Conservation (phyloP, 1,284 basidiomycete genomes). For the Thecaphora frezii region DNA sequence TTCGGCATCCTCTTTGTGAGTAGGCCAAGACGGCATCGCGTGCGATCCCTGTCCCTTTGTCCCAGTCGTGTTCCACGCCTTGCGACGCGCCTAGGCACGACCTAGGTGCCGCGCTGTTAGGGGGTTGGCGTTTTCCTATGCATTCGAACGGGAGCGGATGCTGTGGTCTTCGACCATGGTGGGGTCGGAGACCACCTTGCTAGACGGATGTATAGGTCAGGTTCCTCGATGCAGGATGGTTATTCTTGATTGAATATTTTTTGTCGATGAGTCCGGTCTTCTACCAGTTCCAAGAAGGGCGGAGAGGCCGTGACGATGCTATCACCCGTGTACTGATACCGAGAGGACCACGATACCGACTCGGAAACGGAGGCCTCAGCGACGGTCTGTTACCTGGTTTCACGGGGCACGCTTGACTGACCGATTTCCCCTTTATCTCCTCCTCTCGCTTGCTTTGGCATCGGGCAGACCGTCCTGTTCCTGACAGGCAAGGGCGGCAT, state of each 20-base stretch:
- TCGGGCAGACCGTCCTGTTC: slow-evolving; percentile 47
- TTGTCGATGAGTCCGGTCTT: background rate
- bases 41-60: no score
- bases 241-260: background rate
- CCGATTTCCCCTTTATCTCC: background rate
- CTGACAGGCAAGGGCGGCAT: slow-evolving; percentile 53
- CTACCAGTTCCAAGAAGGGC: background rate
- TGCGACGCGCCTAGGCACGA: no score
- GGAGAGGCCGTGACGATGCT: background rate
- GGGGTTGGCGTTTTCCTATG: no score
- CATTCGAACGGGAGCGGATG: no score
- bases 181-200: no score
- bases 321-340: background rate
- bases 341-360: no score
- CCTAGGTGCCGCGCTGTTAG: no score
- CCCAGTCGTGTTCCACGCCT: no score
- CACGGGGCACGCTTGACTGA: slow-evolving; percentile 3
- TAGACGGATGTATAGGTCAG: no score
- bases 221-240: background rate
- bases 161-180: no score
- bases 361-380: no score
- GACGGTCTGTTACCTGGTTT: background rate
- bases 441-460: background rate
- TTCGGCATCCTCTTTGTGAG: slow-evolving; percentile 50
- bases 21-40: no score